Conservation (phyloP, 371 early-diverging fungal species). For the Mycotypha africana region DNA sequence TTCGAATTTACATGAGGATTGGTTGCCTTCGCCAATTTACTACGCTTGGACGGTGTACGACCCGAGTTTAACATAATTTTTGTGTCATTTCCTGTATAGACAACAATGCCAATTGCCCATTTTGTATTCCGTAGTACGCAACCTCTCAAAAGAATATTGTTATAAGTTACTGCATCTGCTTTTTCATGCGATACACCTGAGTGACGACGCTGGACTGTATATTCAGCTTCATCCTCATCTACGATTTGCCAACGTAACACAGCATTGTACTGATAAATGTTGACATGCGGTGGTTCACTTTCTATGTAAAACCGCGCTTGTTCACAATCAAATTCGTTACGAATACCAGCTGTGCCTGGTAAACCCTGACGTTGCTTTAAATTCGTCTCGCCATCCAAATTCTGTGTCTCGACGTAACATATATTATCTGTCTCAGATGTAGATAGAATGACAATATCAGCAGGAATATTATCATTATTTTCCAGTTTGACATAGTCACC, state of each 20-base stretch:
- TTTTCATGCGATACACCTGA: constrained; percentile 37
- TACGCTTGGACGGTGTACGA: constrained; percentile 89
- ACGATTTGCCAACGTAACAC: constrained; percentile 48
- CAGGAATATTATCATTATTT: constrained; percentile 91
- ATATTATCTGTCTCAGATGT: constrained; percentile 58
- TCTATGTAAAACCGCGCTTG: constrained; percentile 61
- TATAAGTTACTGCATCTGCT: constrained; percentile 38
- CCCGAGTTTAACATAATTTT: constrained; percentile 90
- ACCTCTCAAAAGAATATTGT: constrained; percentile 87
- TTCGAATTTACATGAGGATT: constrained; percentile 76
- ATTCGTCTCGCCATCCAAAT: constrained; percentile 87
- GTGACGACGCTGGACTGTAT: too few species aligned
- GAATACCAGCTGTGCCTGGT: constrained; percentile 28
- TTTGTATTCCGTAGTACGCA: constrained; percentile 88
- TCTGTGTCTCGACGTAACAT: constrained; percentile 80
- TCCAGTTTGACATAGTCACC: constrained; percentile 88
- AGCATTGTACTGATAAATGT: constrained; percentile 73
- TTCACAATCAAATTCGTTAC: constrained; percentile 50
- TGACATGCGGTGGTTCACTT: constrained; percentile 75
- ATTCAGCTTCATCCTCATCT: constrained; percentile 8
- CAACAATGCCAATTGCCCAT: constrained; percentile 77
- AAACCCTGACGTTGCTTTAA: constrained; percentile 60
- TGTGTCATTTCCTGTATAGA: constrained; percentile 89
- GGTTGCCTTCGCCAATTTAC: constrained; percentile 89
- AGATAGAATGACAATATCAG: constrained; percentile 71